Base-by-base conservation (phyloP, 768 basidiomycete species). In the Agrocybe pediades region DNA sequence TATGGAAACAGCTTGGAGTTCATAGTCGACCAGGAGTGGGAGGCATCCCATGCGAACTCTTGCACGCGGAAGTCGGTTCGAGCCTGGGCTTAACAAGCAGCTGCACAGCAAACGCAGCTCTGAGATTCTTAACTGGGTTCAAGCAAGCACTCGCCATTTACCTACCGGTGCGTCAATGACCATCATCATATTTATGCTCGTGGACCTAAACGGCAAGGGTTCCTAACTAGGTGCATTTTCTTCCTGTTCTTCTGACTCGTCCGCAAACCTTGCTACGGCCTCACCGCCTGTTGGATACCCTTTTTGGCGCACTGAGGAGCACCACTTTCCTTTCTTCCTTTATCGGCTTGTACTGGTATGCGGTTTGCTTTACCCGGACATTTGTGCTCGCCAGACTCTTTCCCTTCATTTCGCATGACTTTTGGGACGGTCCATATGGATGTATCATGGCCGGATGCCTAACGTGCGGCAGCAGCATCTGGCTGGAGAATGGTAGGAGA, bases 381-480 rank as follows among this genome's bases (percentile, higher is more conserved):
- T 71, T 87, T 5, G 71, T 82, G 5, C 65, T 88, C 13, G 87
- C 89, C 1, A 82, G 80, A 21, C 62, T 85, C 7, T 76, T 92
- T 33, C 88, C 87, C 0, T 71, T 65, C 30, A 74, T 92, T 44
- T 86, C 90, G 15, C 88, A 92, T 58, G 81, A 92, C 53, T 81
- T 87, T 54, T 90, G 87, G 83, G 90, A 92, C 62, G 88, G 90
- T 0, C 86, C 90, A 1, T 78, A 75, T 52, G 90, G 90, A 0
- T 80, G 86, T 55, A 69, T 86, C 25, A 68, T 91, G 54, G 78
- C 74, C 3, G 90, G 87, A 19, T 87, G 86, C 55, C 65, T 92
- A 40, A 69, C 78, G 16, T 92, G 90, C 56, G 90, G 90, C 3
- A 73, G 78, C 51, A 90, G 88, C 50, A 90, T 92, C 40, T 90